phyloP scores from a whole-genome alignment of 78 protist species.

The Polysphondylium violaceum region DNA sequence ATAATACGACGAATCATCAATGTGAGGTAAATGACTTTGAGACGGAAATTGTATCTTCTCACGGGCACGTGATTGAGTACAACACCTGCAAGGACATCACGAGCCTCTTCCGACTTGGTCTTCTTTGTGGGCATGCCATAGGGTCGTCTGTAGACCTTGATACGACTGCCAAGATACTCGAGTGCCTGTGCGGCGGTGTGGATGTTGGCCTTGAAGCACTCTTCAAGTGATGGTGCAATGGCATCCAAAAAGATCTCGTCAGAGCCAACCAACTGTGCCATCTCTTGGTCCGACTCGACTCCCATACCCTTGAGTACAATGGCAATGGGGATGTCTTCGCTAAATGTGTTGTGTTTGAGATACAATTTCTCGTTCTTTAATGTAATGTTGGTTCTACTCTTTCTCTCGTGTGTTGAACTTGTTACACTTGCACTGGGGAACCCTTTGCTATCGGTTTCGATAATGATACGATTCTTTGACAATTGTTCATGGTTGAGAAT shows the following conservation, averaged over 20 bases:
- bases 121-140: constrained; percentile 28
- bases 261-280: constrained; percentile 94
- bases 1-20: constrained; percentile 94
- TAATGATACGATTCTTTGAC: constrained; percentile 96
- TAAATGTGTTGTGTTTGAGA: constrained; percentile 94
- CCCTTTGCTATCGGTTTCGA: constrained; percentile 93
- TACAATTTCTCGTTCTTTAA: constrained; percentile 84
- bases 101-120: constrained; percentile 49
- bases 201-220: constrained; percentile 63
- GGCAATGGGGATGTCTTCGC: constrained; percentile 94
- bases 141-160: constrained; percentile 48
- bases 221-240: constrained; percentile 91
- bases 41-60: constrained; percentile 84
- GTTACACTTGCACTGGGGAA: constrained; percentile 79
- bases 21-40: constrained; percentile 89
- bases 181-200: constrained; percentile 91
- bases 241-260: constrained; percentile 69
- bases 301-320: constrained; percentile 98
- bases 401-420: constrained; percentile 95
- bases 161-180: constrained; percentile 84
- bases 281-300: constrained; percentile 94
- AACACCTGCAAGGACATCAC: constrained; percentile 92
- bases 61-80: constrained; percentile 96
- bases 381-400: constrained; percentile 88
- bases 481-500: constrained; percentile 98